Conservation (phyloP, 2,329 filamentous ascomycete species). For the Aspergillus latus region DNA sequence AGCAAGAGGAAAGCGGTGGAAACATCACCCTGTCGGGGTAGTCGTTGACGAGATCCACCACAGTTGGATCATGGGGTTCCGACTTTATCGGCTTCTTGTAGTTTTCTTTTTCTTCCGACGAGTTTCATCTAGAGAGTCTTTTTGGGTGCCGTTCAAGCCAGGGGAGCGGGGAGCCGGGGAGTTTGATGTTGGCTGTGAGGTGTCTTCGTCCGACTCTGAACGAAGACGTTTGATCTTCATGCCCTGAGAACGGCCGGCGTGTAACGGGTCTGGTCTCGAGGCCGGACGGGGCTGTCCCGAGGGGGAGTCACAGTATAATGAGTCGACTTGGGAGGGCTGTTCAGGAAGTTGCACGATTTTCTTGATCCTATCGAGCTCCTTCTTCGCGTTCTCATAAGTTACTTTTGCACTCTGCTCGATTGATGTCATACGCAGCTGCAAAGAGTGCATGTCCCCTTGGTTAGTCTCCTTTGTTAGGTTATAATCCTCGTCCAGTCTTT, state of each 20-base stretch:
- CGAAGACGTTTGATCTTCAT: constrained; percentile 4
- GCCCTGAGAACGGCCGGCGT: background rate
- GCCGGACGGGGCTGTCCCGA: background rate
- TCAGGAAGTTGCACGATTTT: background rate
- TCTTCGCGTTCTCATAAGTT: constrained; percentile 1
- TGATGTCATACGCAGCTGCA: background rate
- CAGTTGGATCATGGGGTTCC: background rate
- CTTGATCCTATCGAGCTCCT: background rate
- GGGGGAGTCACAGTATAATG: background rate
- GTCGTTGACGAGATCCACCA: background rate
- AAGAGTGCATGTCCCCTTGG: background rate
- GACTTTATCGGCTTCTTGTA: constrained; percentile 3
- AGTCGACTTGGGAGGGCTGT: background rate
- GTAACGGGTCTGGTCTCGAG: background rate
- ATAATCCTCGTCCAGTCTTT: constrained; percentile 13
- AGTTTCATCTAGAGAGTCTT: too few relatives aligned
- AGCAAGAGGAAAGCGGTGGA: background rate
- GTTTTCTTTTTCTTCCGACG: constrained; percentile 20
- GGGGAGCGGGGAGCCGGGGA: background rate
- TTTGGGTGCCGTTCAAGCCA: background rate
- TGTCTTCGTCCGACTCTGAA: constrained; percentile 6
- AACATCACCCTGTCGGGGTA: background rate
- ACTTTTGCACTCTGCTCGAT: background rate
- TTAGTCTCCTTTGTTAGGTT: constrained; percentile 1
- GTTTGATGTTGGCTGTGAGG: background rate